Base-by-base conservation (phyloP, 2,329 filamentous ascomycete genomes). In the Talaromyces sp. region DNA sequence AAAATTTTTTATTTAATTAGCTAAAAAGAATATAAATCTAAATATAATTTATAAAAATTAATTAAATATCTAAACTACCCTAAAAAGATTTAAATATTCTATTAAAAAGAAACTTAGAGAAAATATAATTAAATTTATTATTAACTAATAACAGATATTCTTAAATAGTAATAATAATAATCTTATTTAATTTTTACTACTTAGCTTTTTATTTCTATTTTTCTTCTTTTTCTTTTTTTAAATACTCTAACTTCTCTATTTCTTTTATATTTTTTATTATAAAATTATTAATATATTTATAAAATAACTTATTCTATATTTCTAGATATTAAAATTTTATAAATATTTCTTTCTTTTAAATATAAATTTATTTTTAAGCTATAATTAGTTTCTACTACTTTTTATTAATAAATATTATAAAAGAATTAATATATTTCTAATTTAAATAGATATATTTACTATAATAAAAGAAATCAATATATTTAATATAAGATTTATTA, bases 261-360 rank as follows among this genome's bases (percentile, higher is more conserved):
- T 55, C 10, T 19, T 55, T 31, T 32, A 55, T 55, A 41, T 55
- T 19, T 32, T 31, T n/a, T 43, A 31, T 31, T 43, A 56, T 56
- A 26, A 43, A 56, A 31, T 56, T 4, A 56, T 19, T 56, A 49
- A 27, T 46, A 49, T 43, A 6, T 14, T 27, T 56, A 31, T 49
- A 49, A 43, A 43, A 3, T 31, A 56, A 17, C 14, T 17, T 56
- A 41, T 29, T 56, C 41, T 43, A 27, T 27, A n/a, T n/a, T 43
- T 13, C 4, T 54, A 29, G 38, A 41, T 0, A 29, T 8, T 43
- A 11, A 11, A 29, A n/a, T 54, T 24, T 27, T 53, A 41, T 13
- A 66, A 64, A 67, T 11, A 32, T 10, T 4, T 32, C 31, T 11
- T 32, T 11, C 10, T 32, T 32, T 32, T 32, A 32, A 11, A 11